Percentiles rank a stretch among this genome's conserved stretches.
Conservation (phyloP, 768 basidiomycete genomes). For the Russula vinacea region DNA sequence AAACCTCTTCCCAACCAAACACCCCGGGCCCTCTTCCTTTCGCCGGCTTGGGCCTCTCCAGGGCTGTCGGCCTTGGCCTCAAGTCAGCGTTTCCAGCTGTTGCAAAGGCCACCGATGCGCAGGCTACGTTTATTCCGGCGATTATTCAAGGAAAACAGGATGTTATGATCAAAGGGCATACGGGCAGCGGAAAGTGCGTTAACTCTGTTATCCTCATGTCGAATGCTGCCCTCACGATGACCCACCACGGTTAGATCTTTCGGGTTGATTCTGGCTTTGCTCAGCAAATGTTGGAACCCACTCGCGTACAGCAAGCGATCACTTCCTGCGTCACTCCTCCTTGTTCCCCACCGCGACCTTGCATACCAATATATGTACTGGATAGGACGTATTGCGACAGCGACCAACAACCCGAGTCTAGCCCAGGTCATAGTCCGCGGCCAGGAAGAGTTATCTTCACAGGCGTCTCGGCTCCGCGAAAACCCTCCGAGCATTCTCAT, state of each 20-base stretch:
- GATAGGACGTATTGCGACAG: constrained; percentile 13
- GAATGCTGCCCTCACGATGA: background rate
- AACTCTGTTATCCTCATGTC: background rate
- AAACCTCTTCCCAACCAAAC: background rate
- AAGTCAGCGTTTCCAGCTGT: constrained; percentile 61
- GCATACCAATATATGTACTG: constrained; percentile 23
- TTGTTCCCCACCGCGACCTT: constrained; percentile 27
- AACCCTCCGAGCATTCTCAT: constrained; percentile 63
- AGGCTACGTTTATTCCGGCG: constrained; percentile 60
- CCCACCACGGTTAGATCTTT: constrained; percentile 55
- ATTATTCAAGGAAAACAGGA: constrained; percentile 54
- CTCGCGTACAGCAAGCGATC: constrained; percentile 4
- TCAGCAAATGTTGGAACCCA: constrained; percentile 50
- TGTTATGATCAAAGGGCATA: constrained; percentile 62
- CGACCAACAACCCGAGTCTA: constrained; percentile 29
- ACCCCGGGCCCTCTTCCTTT: constrained; percentile 41
- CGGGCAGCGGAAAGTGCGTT: constrained; percentile 79
- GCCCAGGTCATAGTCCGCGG: constrained; percentile 64
- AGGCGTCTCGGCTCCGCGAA: constrained; percentile 31
- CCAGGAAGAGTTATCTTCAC: constrained; percentile 39
- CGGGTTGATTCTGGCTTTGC: constrained; percentile 60
- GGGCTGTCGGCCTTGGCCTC: constrained; percentile 48
- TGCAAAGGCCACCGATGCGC: constrained; percentile 54
- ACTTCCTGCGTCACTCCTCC: constrained; percentile 20
- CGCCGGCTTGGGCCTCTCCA: constrained; percentile 52